Evolutionary conservation across 495 filamentous ascomycete species (phyloP).

Genomic region (Bombardia bombarda): DNA sequence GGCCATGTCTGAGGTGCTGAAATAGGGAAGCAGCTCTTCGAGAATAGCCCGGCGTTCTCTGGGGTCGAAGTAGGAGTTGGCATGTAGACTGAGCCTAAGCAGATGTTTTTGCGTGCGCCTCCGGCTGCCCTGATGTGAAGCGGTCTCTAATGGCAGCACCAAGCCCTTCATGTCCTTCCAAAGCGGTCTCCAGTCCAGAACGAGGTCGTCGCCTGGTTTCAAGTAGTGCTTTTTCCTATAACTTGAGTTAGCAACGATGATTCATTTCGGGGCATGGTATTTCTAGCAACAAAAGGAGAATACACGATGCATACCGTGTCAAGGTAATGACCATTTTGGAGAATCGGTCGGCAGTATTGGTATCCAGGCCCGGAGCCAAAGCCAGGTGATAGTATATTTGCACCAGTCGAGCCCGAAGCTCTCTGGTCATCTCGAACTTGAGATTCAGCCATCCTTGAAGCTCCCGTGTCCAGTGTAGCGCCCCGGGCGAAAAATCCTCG

Average conservation of each 20-base stretch:
- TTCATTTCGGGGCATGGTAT: no score
- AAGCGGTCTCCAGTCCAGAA: slow-evolving; percentile 83
- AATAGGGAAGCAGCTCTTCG: slow-evolving; percentile 92
- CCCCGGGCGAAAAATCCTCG: slow-evolving; percentile 89
- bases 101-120: slow-evolving; percentile 46
- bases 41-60: slow-evolving; percentile 76
- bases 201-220: slow-evolving; percentile 78
- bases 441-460: slow-evolving; percentile 89
- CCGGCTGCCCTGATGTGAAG: slow-evolving; percentile 37
- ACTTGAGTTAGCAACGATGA: neutral
- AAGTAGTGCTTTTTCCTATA: slow-evolving; percentile 90
- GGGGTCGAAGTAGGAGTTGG: slow-evolving; percentile 88
- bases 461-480: slow-evolving; percentile 95
- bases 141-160: slow-evolving; percentile 75
- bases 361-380: slow-evolving; percentile 83
- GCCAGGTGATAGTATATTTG: slow-evolving; percentile 91
- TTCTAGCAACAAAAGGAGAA: neutral
- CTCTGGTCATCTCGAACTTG: slow-evolving; percentile 90
- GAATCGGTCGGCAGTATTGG: slow-evolving; percentile 76
- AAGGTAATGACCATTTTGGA: slow-evolving; percentile 92
- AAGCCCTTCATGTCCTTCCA: slow-evolving; percentile 86
- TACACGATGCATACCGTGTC: slow-evolving; percentile 59
- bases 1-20: slow-evolving; percentile 84
- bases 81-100: slow-evolving; percentile 79
- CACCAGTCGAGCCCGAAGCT: slow-evolving; percentile 73